These are phyloP conservation scores for button mushroom (Agaricus bisporus) DNA, from an alignment of 768 basidiomycete species.

Conservation along the genomic window DNA sequence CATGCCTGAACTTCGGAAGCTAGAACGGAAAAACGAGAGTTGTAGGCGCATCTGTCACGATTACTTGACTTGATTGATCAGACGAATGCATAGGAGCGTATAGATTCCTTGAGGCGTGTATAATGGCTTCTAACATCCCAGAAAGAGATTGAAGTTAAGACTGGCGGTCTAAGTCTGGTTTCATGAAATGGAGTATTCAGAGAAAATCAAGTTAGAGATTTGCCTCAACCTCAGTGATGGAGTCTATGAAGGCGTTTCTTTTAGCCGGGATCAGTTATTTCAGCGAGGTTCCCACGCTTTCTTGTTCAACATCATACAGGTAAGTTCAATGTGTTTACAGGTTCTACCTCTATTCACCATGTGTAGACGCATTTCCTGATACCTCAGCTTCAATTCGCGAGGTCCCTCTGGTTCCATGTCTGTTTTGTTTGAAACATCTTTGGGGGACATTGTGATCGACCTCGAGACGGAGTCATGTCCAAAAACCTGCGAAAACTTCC, in stretches of 20 bases:
- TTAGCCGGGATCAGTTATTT: too few species aligned
- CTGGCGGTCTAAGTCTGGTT: too few species aligned
- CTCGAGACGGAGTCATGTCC: slow-evolving; percentile 90
- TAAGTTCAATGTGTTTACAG: background rate
- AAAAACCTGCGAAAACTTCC: slow-evolving; percentile 89
- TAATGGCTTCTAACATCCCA: too few species aligned
- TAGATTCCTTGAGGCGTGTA: too few species aligned
- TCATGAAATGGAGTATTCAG: too few species aligned
- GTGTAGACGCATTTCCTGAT: background rate
- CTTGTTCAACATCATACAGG: background rate
- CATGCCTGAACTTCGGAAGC: slow-evolving; percentile 14
- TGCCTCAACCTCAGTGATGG: too few species aligned
- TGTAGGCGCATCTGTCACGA: background rate
- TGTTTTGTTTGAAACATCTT: slow-evolving; percentile 92
- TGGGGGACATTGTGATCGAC: slow-evolving; percentile 96
- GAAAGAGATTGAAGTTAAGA: too few species aligned
- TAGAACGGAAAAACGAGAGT: slow-evolving; percentile 4
- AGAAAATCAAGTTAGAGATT: too few species aligned
- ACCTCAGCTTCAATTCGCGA: background rate
- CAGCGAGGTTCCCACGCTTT: too few species aligned
- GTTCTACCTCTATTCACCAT: background rate
- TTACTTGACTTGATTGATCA: background rate
- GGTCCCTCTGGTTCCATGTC: slow-evolving; percentile 53
- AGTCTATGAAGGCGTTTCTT: too few species aligned
- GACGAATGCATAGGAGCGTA: background rate